A percentile compares a stretch with the other conserved stretches of the same genome.
These are phyloP conservation scores for Xanthoconium stramineum DNA, from an alignment of 768 basidiomycete species.

Conservation along the genomic window DNA sequence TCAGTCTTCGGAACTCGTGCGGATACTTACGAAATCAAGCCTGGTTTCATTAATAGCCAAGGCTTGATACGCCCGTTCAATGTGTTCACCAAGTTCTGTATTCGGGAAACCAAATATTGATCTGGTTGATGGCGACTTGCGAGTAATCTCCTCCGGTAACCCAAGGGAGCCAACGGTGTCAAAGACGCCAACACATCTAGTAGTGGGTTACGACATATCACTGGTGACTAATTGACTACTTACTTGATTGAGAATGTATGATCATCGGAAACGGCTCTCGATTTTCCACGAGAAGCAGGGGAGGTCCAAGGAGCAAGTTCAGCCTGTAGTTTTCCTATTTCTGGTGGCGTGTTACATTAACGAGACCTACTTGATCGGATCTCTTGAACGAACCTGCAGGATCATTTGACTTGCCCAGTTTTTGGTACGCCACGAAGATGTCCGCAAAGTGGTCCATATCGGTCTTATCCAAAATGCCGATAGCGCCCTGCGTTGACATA, in stretches of 20 bases:
- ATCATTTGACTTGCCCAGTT: conserved; percentile 53
- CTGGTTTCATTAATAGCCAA: conserved; percentile 67
- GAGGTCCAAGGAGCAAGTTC: conserved; percentile 54
- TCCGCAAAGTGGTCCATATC: conserved; percentile 71
- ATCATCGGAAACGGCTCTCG: conserved; percentile 44
- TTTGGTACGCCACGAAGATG: conserved; percentile 62
- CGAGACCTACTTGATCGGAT: background rate
- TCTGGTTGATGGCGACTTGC: conserved; percentile 40
- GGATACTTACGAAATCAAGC: conserved; percentile 57
- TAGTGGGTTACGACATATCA: background rate
- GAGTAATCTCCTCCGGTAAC: conserved; percentile 61
- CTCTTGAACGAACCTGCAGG: conserved; percentile 35
- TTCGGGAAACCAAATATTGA: conserved; percentile 67
- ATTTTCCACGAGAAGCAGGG: conserved; percentile 50
- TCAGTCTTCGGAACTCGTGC: background rate
- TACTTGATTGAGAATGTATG: conserved; percentile 63
- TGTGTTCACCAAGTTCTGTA: conserved; percentile 54
- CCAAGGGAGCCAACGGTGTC: conserved; percentile 77
- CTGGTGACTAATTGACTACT: conserved; percentile 11
- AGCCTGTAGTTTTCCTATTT: conserved; percentile 37
- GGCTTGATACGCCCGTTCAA: conserved; percentile 66
- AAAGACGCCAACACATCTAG: conserved; percentile 68
- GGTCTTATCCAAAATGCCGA: conserved; percentile 65
- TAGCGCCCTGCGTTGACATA: conserved; percentile 47
- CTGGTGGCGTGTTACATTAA: conserved; percentile 19